Evolutionary conservation across 2,329 filamentous ascomycete species (phyloP).

Genomic region (Claviceps africana): DNA sequence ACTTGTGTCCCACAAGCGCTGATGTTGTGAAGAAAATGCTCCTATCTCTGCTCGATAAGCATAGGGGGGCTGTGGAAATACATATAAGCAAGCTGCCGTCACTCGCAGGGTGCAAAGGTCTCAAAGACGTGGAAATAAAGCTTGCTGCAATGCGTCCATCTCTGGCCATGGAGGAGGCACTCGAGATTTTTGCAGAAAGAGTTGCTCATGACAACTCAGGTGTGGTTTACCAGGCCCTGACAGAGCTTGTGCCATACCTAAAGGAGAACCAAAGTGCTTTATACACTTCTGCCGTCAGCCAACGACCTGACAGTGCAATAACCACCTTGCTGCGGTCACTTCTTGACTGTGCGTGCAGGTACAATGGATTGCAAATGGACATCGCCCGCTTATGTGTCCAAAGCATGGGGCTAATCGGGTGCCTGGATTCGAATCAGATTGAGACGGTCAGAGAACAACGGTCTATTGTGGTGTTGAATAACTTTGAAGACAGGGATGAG

Average conservation of each 20-base stretch:
- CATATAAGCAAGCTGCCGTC: constrained; percentile 68
- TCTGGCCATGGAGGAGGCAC: constrained; percentile 4
- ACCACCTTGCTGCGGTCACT: constrained; percentile 60
- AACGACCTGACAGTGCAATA: constrained; percentile 68
- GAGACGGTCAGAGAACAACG: constrained; percentile 66
- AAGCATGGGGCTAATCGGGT: constrained; percentile 79
- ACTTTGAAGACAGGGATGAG: constrained; percentile 68
- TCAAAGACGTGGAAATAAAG: constrained; percentile 53
- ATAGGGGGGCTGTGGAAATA: constrained; percentile 46
- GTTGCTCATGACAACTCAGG: constrained; percentile 72
- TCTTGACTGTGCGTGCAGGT: constrained; percentile 73
- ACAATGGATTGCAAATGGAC: constrained; percentile 51
- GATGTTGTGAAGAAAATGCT: constrained; percentile 49
- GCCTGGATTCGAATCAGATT: constrained; percentile 78
- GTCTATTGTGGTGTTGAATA: constrained; percentile 75
- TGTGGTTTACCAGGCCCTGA: constrained; percentile 69
- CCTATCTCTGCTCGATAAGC: constrained; percentile 47
- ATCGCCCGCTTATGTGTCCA: constrained; percentile 64
- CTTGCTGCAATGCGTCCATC: constrained; percentile 49
- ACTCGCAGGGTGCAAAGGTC: constrained; percentile 51
- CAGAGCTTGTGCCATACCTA: constrained; percentile 63
- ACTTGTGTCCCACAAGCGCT: constrained; percentile 48
- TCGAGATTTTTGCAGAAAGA: constrained; percentile 46
- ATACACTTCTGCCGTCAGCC: constrained; percentile 65
- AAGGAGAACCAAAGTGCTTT: constrained; percentile 60